Base-by-base conservation (phyloP, 495 filamentous ascomycete species). In the Arthonia radiata region DNA sequence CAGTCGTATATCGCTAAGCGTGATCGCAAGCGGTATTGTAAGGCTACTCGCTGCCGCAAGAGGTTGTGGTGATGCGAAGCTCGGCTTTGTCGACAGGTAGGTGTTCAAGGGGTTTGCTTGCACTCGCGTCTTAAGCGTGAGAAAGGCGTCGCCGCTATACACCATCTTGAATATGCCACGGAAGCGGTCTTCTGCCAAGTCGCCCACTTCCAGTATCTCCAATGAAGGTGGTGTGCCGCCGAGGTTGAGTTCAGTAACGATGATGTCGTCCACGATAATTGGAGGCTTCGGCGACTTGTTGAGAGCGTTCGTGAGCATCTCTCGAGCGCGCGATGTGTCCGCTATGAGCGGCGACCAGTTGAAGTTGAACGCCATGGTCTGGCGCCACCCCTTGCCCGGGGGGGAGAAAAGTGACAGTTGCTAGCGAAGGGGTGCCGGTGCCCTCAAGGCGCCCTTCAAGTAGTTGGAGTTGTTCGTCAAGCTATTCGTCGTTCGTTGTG, bases 271-370 rank as follows among this genome's bases (percentile, higher is more conserved):
- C 56, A 93, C 86, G 44, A 97, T 97, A 42, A 97, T 97, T 18
- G 86, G 83, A 4, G 86, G 86, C 40, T 97, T 97, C 26, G 83
- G 81, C 17, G 79, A 90, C 50, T 94, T 94, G 61, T 97, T 97
- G 37, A 97, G 60, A 16, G 86, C 89, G 23, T 73, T 69, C 14
- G 86, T 97, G 25, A 97, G 64, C 41, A 94, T 76, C 38, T 92
- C 82, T 45, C 82, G 75, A 27, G 86, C 86, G 40, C 80, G 67
- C 40, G 69, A 64, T 44, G 79, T 80, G 57, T 92, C 78, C 38
- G 82, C 82, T 50, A 82, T 81, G 38, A 97, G 64, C 44, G 86
- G 86, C 62, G 81, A 91, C 86, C 86, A 97, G 80, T 94, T 97
- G 77, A 97, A 94, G 59, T 92, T 93, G 69, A 97, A 97, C 35